Conservation (phyloP, 176 grass and related monocot genomes). For the Dactylis glomerata region DNA sequence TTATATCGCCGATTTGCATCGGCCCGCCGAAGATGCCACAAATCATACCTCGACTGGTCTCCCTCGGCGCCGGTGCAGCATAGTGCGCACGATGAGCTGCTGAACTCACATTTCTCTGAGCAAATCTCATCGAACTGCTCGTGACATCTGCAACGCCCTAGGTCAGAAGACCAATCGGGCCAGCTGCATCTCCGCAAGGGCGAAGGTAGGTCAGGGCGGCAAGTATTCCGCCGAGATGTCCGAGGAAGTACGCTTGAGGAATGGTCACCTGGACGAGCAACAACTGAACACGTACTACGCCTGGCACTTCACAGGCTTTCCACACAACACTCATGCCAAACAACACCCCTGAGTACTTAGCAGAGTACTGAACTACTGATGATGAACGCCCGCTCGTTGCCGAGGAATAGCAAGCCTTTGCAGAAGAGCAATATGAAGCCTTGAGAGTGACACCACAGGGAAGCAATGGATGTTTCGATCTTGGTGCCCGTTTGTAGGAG, state of each 20-base stretch:
- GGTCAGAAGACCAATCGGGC: conserved; percentile 39
- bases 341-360: conserved; percentile 79
- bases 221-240: conserved; percentile 80
- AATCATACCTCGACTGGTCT: background rate
- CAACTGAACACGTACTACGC: too few relatives aligned
- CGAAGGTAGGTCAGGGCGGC: conserved; percentile 67
- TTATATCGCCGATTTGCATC: too few relatives aligned
- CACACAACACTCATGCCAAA: conserved; percentile 82
- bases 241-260: conserved; percentile 61
- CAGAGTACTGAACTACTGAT: conserved; percentile 61
- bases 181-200: conserved; percentile 33
- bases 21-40: too few relatives aligned
- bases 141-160: conserved; percentile 29
- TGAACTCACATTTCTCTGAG: conserved; percentile 22
- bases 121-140: conserved; percentile 63
- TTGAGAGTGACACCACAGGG: conserved; percentile 65
- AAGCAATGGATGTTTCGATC: conserved; percentile 63
- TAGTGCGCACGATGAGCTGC: background rate
- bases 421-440: conserved; percentile 56
- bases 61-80: background rate
- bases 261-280: conserved; percentile 76
- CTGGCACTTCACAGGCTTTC: conserved; percentile 49
- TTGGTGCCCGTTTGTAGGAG: conserved; percentile 80
- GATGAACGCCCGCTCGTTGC: conserved; percentile 31
- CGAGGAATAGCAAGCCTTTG: conserved; percentile 48